Evolutionary conservation across 495 filamentous ascomycete species (phyloP).

Genomic region (Schizothecium vesticola): DNA sequence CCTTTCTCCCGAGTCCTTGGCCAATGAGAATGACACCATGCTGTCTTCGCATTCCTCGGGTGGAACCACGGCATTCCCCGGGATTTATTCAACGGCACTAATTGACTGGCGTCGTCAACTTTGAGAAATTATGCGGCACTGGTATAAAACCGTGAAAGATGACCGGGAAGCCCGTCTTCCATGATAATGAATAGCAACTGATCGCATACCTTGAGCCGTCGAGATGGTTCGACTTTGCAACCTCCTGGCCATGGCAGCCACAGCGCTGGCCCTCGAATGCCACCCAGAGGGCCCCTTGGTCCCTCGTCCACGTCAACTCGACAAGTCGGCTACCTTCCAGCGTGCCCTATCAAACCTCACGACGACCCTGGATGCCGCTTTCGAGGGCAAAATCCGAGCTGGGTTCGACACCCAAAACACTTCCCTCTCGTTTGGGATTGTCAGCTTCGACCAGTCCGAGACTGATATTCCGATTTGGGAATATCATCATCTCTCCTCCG

Average conservation of each 20-base stretch:
- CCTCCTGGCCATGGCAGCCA: neutral
- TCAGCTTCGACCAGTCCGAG: conserved; percentile 5
- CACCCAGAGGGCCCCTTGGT: conserved; percentile 10
- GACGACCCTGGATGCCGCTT: neutral
- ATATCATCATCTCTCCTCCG: conserved; percentile 26
- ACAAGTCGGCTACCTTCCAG: neutral
- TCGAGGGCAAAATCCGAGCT: conserved; percentile 7
- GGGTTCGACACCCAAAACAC: conserved; percentile 15
- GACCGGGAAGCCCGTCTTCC: no score
- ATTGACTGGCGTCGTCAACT: no score
- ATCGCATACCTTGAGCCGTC: no score
- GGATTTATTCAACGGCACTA: no score
- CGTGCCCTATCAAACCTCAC: conserved; percentile 5
- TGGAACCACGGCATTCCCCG: no score
- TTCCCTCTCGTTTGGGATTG: conserved; percentile 13
- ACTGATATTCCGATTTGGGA: conserved; percentile 21
- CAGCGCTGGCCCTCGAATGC: conserved; percentile 11
- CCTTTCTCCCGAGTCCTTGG: no score
- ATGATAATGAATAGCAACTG: no score
- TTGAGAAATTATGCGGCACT: no score
- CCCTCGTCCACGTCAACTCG: conserved; percentile 6
- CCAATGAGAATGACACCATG: no score
- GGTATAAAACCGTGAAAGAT: no score
- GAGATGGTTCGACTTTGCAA: no score
- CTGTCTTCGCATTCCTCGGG: no score